A percentile compares a stretch with the other conserved stretches of the same genome.
Conservation (phyloP, 371 early-diverging fungal genomes). For the Nematocida minor region DNA sequence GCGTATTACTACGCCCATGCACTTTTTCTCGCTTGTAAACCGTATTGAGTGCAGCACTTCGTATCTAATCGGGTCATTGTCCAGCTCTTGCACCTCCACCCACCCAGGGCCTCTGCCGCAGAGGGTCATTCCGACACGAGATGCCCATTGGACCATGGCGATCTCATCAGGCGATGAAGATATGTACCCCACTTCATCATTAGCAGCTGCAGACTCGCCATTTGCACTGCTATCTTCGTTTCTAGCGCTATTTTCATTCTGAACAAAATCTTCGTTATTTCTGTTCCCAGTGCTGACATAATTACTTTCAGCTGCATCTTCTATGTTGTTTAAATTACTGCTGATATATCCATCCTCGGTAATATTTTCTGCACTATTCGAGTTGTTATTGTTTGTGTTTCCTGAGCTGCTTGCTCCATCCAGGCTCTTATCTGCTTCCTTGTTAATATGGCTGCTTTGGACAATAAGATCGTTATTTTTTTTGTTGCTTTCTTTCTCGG, state of each 20-base stretch:
- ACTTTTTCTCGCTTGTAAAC: slow-evolving; percentile 89
- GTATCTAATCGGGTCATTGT: slow-evolving; percentile 63
- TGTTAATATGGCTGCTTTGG: slow-evolving; percentile 33
- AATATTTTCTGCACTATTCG: no score
- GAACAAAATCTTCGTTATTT: no score
- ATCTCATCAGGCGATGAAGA: slow-evolving; percentile 98
- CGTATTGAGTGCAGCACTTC: slow-evolving; percentile 84
- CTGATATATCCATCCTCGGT: no score
- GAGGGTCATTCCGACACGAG: slow-evolving; percentile 76
- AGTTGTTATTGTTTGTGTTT: no score
- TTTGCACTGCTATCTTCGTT: neutral
- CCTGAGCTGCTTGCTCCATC: no score
- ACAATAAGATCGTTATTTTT: no score
- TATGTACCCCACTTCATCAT: slow-evolving; percentile 73
- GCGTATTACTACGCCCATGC: slow-evolving; percentile 92
- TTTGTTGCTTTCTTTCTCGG: no score
- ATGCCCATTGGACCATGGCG: slow-evolving; percentile 91
- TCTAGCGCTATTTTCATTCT: neutral
- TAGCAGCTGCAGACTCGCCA: no score
- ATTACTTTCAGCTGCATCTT: no score
- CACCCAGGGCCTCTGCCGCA: slow-evolving; percentile 30
- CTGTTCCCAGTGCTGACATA: no score
- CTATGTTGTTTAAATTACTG: no score
- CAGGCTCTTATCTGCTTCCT: no score
- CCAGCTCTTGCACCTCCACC: slow-evolving; percentile 49